A percentile compares a stretch with the other conserved stretches of the same genome.
phyloP scores from a whole-genome alignment of 1,284 basidiomycete species.

The Ganoderma leucocontextum region DNA sequence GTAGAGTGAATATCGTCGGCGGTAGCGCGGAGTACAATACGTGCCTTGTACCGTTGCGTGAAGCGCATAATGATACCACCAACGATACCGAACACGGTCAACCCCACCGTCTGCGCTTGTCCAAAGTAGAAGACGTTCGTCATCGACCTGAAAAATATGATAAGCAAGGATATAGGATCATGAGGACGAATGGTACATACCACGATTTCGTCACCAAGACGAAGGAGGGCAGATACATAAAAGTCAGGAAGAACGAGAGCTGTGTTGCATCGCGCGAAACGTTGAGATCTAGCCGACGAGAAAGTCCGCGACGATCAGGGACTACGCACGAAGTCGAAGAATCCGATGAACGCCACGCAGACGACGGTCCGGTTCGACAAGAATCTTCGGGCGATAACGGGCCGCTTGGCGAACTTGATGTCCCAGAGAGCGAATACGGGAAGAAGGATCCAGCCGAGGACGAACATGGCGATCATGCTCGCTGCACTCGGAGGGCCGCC shows the following conservation, averaged over 20 bases:
- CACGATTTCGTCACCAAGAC: conserved; percentile 69
- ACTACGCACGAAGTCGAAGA: conserved; percentile 69
- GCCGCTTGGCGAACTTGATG: conserved; percentile 54
- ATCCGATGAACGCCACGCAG: conserved; percentile 69
- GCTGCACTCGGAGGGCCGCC: conserved; percentile 41
- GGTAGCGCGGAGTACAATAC: neutral
- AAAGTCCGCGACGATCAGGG: conserved; percentile 7
- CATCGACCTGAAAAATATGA: conserved; percentile 49
- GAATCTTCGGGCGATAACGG: conserved; percentile 65
- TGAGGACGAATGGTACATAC: conserved; percentile 38
- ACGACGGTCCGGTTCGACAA: conserved; percentile 66
- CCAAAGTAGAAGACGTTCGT: conserved; percentile 63
- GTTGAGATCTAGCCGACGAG: conserved; percentile 1
- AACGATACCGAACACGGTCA: conserved; percentile 71
- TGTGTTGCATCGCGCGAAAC: conserved; percentile 33
- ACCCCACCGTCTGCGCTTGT: conserved; percentile 63
- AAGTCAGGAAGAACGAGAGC: conserved; percentile 72
- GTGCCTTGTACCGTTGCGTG: conserved; percentile 61
- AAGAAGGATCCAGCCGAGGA: conserved; percentile 55
- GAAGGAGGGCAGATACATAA: conserved; percentile 68
- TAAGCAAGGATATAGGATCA: neutral
- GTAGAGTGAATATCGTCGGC: neutral
- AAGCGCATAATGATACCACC: conserved; percentile 67
- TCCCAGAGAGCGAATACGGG: conserved; percentile 60
- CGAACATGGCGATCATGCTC: conserved; percentile 62